Evolutionary conservation across 352 stramenopile species (phyloP), one percentile per base, ranked within the genome.

Genomic region (Globisporangium paroecandrum): DNA sequence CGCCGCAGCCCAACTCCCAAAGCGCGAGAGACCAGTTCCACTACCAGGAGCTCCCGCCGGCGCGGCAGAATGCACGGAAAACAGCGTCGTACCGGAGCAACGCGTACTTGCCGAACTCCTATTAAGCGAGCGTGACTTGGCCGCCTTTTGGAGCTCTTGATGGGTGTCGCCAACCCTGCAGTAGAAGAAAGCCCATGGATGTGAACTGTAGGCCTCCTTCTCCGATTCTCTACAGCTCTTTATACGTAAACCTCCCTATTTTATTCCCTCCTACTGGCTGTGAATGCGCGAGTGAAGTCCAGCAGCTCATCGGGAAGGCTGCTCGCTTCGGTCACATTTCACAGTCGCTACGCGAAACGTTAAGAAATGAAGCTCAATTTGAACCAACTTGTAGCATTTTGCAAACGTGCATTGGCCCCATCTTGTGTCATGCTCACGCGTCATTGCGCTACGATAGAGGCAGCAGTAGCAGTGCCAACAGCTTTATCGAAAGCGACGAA

Each of bases 401-500:
- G 43, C 43, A 51, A 51, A 2, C 43, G 8, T 22, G n/a, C 41
- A 8, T n/a, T 51, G 15, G 18, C 6, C 9, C 20, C 43, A 15
- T 53, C 25, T 41, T 61, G 62, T 46, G 22, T 20, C 4, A 24
- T 22, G 25, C 38, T 9, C 3, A 1, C 8, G 20, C 4, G 25
- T 24, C 20, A 38, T 9, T 58, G 29, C 29, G 15, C 15, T 3
- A 2, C 49, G 22, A 4, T 13, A 24, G 3, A 22, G 9, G 3
- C 9, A 24, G 47, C n/a, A 18, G 2, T 32, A 60, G 18, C 27
- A 59, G 7, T 3, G 5, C 1, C 43, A 24, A 22, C 18, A 51
- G 18, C 15, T 51, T 79, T 61, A 79, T 74, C 82, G 80, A 73
- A 85, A 83, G 55, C 80, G 80, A 56, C 82, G 82, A 64, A 90